phyloP scores from a whole-genome alignment of 768 basidiomycete species.

The Agrocybe chaxingu region DNA sequence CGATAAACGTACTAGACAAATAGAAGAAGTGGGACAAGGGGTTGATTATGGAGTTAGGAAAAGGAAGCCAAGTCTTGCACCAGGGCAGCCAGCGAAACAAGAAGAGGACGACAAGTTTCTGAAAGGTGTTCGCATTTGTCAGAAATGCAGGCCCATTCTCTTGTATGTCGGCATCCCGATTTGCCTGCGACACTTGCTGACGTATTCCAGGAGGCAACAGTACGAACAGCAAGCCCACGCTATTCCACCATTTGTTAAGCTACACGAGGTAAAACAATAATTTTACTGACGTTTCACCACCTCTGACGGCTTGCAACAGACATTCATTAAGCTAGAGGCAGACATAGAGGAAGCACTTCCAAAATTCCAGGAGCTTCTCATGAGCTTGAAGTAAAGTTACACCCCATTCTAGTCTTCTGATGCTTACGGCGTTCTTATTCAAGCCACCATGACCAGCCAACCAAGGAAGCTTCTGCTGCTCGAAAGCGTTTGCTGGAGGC shows the following conservation, averaged over 20 bases:
- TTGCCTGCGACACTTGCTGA: constrained; percentile 4
- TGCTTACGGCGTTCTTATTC: background rate
- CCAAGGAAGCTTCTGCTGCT: constrained; percentile 62
- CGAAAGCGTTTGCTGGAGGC: constrained; percentile 83
- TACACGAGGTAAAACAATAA: constrained; percentile 60
- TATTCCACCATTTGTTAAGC: constrained; percentile 58
- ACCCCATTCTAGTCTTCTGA: background rate
- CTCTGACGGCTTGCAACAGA: constrained; percentile 30
- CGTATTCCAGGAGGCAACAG: constrained; percentile 64
- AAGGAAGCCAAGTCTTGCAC: constrained; percentile 30
- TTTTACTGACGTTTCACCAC: background rate
- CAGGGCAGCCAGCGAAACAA: constrained; percentile 35
- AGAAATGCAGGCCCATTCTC: constrained; percentile 76
- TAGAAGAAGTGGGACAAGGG: constrained; percentile 83
- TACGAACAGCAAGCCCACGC: constrained; percentile 61
- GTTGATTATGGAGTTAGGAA: constrained; percentile 79
- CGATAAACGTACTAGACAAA: constrained; percentile 70
- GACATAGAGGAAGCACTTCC: constrained; percentile 90
- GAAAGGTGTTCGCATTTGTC: constrained; percentile 85
- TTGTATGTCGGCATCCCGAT: constrained; percentile 47
- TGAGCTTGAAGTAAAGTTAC: constrained; percentile 57
- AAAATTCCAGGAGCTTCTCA: constrained; percentile 82
- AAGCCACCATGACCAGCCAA: constrained; percentile 48
- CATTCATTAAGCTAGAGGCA: constrained; percentile 71
- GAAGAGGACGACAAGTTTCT: constrained; percentile 80